Evolutionary conservation across 1,139 yeast genomes (phyloP).

Genomic region (Scheffersomyces segobiensis): DNA sequence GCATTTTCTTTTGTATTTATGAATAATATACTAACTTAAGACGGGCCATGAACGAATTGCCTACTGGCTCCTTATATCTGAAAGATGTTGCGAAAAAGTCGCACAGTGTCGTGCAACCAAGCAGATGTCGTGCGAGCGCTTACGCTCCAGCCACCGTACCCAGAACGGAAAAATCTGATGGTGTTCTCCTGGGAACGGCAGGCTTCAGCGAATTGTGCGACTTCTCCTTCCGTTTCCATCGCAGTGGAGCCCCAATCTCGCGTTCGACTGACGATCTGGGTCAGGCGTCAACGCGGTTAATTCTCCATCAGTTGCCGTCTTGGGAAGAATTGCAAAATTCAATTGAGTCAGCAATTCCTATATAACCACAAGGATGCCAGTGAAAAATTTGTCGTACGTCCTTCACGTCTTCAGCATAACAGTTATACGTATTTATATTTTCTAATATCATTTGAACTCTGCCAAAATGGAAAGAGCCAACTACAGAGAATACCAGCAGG

Average conservation of each 20-base stretch:
- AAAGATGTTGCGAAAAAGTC: not conserved
- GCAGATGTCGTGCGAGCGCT: not conserved
- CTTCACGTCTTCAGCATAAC: not conserved
- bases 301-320: not conserved
- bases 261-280: not conserved
- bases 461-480: slow-evolving; percentile 12
- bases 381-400: not conserved
- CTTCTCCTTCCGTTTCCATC: not conserved
- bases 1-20: not conserved
- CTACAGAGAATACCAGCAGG: slow-evolving; percentile 47
- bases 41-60: too few relatives aligned
- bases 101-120: not conserved
- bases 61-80: not conserved
- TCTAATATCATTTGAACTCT: not conserved
- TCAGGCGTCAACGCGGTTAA: not conserved
- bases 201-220: not conserved
- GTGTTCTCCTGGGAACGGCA: not conserved
- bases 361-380: not conserved
- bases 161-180: not conserved
- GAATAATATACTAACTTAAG: not conserved
- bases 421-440: not conserved
- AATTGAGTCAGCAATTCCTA: not conserved
- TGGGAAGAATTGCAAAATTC: not conserved
- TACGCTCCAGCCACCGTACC: not conserved
- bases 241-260: not conserved